Evolutionary conservation across 164 flowering plant genomes (phyloP), one percentile per base, ranked within the genome.

Genomic region (Liriodendron chinense): DNA sequence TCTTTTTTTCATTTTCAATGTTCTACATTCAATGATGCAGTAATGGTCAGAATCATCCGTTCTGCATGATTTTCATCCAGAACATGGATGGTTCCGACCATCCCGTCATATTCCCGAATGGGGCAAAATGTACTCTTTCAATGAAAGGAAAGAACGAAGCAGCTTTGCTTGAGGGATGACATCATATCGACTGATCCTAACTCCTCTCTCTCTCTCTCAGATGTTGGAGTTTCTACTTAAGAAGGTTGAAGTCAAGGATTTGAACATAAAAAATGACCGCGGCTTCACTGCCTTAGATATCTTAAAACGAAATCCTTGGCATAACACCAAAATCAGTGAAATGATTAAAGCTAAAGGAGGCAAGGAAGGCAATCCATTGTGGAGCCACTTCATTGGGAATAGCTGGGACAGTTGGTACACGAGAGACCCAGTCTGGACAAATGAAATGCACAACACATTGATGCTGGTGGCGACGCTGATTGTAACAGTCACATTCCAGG

Each of bases 401-500:
- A 59, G 16, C n/a, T 59, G n/a, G 7, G 7, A 34, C 43, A 59
- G 18, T 13, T n/a, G 21, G 9, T 16, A 59, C 63, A 16, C 13
- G 20, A 59, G 13, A n/a, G 63, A 59, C 12, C 20, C 18, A 59
- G 20, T 34, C 20, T 4, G n/a, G 18, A 2, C 63, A 1, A 16
- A 20, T 9, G 21, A n/a, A 7, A n/a, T 0, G 5, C 63, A 59
- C 18, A n/a, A 59, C 18, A 1, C 63, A 59, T 22, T 61, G n/a
- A 59, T 59, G 63, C 20, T 59, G 63, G 63, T 59, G 63, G 63
- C 63, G n/a, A 59, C n/a, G 13, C 63, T 59, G n/a, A 59, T 59
- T 16, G 63, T n/a, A 59, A 14, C 63, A 16, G 63, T 59, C 1
- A 59, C 63, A 18, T 59, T 16, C n/a, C n/a, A n/a, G 18, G 63